Percentiles rank a stretch among this genome's conserved stretches.
These are phyloP conservation scores for Vachellia pachyceras DNA, from an alignment of 306 rosid genomes.

Conservation along the genomic window DNA sequence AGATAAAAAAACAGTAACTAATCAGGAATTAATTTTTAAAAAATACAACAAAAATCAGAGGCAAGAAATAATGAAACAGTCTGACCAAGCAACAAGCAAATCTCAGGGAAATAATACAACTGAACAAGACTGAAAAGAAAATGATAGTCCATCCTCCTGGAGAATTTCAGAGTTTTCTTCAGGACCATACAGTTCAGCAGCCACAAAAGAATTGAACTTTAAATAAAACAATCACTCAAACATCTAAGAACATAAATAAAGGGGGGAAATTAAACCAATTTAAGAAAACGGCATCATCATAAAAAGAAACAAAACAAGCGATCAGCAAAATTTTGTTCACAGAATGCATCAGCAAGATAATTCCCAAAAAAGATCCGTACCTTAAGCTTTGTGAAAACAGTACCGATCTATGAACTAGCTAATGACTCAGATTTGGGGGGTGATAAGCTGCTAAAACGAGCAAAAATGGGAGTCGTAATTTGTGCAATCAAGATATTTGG, in stretches of 20 bases:
- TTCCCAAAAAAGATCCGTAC: background rate
- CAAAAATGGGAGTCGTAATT: background rate
- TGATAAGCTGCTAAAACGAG: too few relatives aligned
- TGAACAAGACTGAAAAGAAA: background rate
- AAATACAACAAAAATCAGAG: background rate
- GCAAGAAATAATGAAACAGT: background rate
- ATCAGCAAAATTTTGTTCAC: background rate
- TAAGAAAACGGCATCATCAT: constrained; percentile 2
- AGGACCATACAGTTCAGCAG: constrained; percentile 19
- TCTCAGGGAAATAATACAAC: background rate
- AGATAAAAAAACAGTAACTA: background rate
- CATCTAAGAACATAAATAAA: background rate
- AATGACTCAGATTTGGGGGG: background rate
- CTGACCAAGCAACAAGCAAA: background rate
- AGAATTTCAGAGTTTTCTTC: constrained; percentile 2
- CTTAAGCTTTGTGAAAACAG: constrained; percentile 5
- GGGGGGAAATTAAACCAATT: background rate
- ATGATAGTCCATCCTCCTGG: background rate
- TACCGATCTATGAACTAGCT: background rate
- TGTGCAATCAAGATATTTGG: background rate
- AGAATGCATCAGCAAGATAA: background rate
- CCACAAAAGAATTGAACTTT: background rate
- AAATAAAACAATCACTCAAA: background rate
- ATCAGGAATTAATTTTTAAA: background rate
- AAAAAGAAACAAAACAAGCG: background rate